Conservation (phyloP, 139 green algal genomes). For the Micractinium sp. region DNA sequence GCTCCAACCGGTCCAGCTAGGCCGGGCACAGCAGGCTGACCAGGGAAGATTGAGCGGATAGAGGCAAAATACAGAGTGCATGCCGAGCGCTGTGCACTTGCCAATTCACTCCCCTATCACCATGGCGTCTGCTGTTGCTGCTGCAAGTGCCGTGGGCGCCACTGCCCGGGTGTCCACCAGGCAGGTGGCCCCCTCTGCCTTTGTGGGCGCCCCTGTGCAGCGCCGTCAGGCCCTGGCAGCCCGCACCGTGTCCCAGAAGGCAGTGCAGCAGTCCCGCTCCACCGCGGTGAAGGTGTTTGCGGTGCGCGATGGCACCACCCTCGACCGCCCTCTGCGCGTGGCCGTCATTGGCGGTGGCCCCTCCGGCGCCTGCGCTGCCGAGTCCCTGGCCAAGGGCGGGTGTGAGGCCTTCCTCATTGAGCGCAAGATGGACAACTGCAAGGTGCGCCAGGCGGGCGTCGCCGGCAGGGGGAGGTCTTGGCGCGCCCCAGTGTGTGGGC, state of each 20-base stretch:
- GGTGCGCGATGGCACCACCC: conserved; percentile 73
- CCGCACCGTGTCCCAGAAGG: not conserved
- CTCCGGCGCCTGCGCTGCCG: conserved; percentile 92
- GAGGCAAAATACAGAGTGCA: too few relatives aligned
- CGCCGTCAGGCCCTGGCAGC: not conserved
- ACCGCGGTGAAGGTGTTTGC: conserved; percentile 53
- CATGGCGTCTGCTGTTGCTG: conserved; percentile 22
- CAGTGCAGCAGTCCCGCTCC: conserved; percentile 25
- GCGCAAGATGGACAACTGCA: conserved; percentile 99
- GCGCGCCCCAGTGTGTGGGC: too few relatives aligned
- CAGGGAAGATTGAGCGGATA: too few relatives aligned
- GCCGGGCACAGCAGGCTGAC: too few relatives aligned
- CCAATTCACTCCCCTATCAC: not conserved
- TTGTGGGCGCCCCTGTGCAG: conserved; percentile 20
- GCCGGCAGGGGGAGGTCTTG: not conserved
- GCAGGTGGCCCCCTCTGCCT: conserved; percentile 13
- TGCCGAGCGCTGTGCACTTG: not conserved
- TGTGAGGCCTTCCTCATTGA: conserved; percentile 97
- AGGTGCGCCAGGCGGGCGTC: conserved; percentile 61
- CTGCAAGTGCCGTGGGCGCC: not conserved
- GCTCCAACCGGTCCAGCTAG: too few relatives aligned
- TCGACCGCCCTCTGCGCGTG: conserved; percentile 88
- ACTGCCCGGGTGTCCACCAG: not conserved
- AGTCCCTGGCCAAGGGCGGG: conserved; percentile 93
- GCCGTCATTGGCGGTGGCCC: conserved; percentile 97